These are phyloP conservation scores for Tulasnella calospora DNA, from an alignment of 768 basidiomycete genomes.

Conservation along the genomic window DNA sequence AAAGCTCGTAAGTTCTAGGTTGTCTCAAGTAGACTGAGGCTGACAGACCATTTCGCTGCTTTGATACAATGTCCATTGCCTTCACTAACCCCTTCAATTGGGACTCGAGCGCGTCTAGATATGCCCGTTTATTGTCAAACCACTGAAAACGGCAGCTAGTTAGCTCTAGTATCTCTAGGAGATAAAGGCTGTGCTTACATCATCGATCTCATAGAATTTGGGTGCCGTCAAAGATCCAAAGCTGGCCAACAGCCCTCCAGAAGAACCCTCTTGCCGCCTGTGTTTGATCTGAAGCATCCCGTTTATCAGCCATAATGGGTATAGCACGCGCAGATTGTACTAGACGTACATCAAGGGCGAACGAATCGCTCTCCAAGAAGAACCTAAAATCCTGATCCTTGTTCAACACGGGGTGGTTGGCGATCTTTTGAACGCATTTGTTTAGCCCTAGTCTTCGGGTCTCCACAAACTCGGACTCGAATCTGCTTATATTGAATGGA, in stretches of 20 bases:
- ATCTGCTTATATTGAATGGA: conserved; percentile 67
- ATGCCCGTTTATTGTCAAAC: conserved; percentile 83
- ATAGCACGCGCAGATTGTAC: not conserved
- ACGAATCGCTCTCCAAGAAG: conserved; percentile 91
- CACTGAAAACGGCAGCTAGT: conserved; percentile 50
- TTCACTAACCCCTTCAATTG: conserved; percentile 83
- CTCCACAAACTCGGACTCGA: conserved; percentile 86
- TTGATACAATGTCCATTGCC: conserved; percentile 79
- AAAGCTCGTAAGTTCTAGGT: not conserved
- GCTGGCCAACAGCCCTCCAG: conserved; percentile 77
- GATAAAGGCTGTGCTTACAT: conserved; percentile 44
- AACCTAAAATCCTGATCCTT: conserved; percentile 83
- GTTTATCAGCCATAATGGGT: not conserved
- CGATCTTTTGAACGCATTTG: conserved; percentile 87
- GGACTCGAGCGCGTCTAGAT: conserved; percentile 84
- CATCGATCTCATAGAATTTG: conserved; percentile 83
- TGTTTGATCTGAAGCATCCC: conserved; percentile 67
- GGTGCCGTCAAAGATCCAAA: conserved; percentile 75
- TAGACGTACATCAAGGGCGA: conserved; percentile 73
- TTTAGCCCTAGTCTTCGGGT: conserved; percentile 80
- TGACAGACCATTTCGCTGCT: conserved; percentile 65
- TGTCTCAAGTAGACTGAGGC: not conserved
- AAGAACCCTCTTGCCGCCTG: conserved; percentile 65
- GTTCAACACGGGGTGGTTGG: conserved; percentile 82
- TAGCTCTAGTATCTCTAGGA: not conserved